Evolutionary conservation across 1,139 yeast genomes (phyloP), one percentile per base, ranked within the genome.

Genomic region (Lodderomyces jiufengensis): DNA sequence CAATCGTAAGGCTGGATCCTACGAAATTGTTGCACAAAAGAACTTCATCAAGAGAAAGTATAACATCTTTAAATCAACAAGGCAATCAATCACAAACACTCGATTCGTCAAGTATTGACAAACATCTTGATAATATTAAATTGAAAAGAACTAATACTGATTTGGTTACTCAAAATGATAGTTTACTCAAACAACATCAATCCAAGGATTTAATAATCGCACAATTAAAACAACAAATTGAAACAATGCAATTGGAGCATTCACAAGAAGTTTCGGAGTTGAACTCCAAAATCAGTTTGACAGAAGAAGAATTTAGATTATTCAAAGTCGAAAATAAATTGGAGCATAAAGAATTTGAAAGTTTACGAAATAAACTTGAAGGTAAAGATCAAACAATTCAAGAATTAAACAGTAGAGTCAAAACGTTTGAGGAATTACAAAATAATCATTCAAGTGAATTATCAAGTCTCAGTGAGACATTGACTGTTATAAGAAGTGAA

Each of bases 41-140:
- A 15, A 32, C 39, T 2, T 27, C 42, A 9, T 31, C 38, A 4
- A 38, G 32, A 12, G 37, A 37, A 11, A 41, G 45, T 9, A 31
- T 42, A 8, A 11, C 36, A 13, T 16, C 30, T 5, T 13, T 7
- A 15, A 39, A 46, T 12, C 34, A 39, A 6, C 37, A 48, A 3
- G 35, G 43, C 3, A 29, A 31, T 3, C 48, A 21, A 44, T 48
- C 56, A 4, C 55, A 51, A 26, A 49, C 51, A 1, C 50, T 67
- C 31, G 72, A 66, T 44, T 55, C 71, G 1, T 58, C 73, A 1
- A 55, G 52, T 3, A 64, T 70, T 15, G 75, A 70, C 44, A 70
- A 66, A 42, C 74, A 69, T 41, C 50, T 70, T 38, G 74, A 69
- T 37, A 67, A 68, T 41, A 60, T 69, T 7, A 51, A 72, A 29